Evolutionary conservation across 1,139 yeast genomes (phyloP), one percentile per base, ranked within the genome.

Genomic region (Sugiyamaella xylanicola): DNA sequence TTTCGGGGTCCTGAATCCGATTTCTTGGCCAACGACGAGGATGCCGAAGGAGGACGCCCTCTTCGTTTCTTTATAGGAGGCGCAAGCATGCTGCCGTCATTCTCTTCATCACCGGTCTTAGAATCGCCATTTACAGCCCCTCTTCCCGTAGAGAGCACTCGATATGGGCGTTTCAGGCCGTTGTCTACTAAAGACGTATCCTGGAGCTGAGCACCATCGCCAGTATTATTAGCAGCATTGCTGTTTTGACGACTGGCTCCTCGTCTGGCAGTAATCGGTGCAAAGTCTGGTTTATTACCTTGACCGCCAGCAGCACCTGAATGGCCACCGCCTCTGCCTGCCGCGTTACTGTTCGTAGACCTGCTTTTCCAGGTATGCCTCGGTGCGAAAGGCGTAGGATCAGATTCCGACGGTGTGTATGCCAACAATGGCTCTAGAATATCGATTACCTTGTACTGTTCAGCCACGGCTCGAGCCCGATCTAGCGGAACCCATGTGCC

Each of bases 401-500:
- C 64, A 16, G 67, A 69, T 29, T 67, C 66, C 11, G 71, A 56
- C 3, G 72, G 72, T 9, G 57, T 60, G 59, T 66, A 75, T 37
- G 65, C 86, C 63, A 93, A 86, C 13, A 93, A 76, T 0, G 95
- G 90, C 52, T 74, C 74, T 55, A 93, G 74, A 22, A 80, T 77
- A 1, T 82, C 87, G 58, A 77, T 78, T 0, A 92, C 97, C 1
- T 81, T 85, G 66, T 88, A 92, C 65, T 84, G 85, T 50, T 75
- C 76, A 1, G 97, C 96, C 44, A 78, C 72, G 42, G 74, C 76
- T 22, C 72, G 68, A 0, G 89, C 74, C 42, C 83, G 71, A 8
- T 77, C 79, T 58, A 91, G 72, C 0, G 98, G 98, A 5, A 92
- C 95, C 97, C 98, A 93, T 1, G 98, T 92, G 19, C 99, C 99